Conservation (phyloP, 2,329 filamentous ascomycete genomes). For the Paraconiothyrium sp. region DNA sequence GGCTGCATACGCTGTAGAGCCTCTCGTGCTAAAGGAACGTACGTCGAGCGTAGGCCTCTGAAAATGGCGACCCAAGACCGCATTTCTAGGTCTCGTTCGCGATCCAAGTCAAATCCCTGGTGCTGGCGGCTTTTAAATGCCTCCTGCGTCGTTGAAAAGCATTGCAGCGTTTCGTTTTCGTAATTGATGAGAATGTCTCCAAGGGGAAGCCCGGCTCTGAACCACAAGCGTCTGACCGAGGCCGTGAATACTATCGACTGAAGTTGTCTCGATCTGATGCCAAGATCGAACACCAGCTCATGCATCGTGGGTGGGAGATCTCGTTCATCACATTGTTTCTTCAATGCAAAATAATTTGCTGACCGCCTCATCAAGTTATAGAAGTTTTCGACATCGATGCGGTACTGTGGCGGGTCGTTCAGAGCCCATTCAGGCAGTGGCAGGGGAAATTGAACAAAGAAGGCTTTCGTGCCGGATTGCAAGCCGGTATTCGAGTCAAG, state of each 20-base stretch:
- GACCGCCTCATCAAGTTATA: constrained; percentile 55
- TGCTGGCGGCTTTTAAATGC: constrained; percentile 11
- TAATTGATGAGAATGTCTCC: constrained; percentile 3
- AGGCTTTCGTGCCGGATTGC: constrained; percentile 51
- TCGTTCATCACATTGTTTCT: constrained; percentile 29
- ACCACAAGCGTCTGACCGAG: constrained; percentile 57
- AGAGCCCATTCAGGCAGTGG: constrained; percentile 38
- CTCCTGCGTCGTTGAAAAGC: constrained; percentile 24
- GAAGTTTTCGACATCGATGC: constrained; percentile 45
- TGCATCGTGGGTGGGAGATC: constrained; percentile 65
- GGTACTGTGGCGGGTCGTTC: constrained; percentile 35
- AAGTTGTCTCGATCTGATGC: constrained; percentile 61
- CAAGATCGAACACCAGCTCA: constrained; percentile 62
- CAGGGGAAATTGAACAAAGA: constrained; percentile 61
- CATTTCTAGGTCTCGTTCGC: constrained; percentile 15
- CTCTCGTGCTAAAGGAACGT: constrained; percentile 6
- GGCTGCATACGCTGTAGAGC: background rate
- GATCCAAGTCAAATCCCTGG: background rate
- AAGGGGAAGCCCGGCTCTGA: background rate
- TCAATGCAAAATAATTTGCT: constrained; percentile 21
- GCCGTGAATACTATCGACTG: constrained; percentile 65
- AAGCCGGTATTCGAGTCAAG: constrained; percentile 58
- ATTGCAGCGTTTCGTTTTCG: constrained; percentile 18
- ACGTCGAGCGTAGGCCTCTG: constrained; percentile 11
- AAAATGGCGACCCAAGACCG: constrained; percentile 18